phyloP scores from a whole-genome alignment of 73 alveolate genomes.

The Paramecium tetraurelia region DNA sequence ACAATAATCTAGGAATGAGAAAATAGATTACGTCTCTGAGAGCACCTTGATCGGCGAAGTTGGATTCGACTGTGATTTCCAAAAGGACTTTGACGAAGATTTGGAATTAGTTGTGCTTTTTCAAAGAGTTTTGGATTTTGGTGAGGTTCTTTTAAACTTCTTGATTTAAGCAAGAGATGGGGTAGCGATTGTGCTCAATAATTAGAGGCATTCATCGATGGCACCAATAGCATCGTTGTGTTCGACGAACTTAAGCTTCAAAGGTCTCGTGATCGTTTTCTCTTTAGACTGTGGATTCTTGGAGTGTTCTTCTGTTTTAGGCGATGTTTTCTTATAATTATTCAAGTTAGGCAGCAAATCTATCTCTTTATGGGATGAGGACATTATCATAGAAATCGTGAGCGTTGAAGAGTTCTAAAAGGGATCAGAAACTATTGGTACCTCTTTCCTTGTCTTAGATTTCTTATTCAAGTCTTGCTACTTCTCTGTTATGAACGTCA shows the following conservation, averaged over 20 bases:
- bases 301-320: neutral
- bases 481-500: conserved; percentile 40
- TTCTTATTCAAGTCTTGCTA: conserved; percentile 44
- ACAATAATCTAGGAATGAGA: neutral
- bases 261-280: neutral
- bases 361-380: conserved; percentile 47
- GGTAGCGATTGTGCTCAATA: neutral
- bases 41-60: conserved; percentile 45
- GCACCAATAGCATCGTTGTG: conserved; percentile 25
- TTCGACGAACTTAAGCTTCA: conserved; percentile 28
- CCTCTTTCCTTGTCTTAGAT: conserved; percentile 51
- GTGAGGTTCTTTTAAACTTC: conserved; percentile 16
- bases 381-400: conserved; percentile 46
- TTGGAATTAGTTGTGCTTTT: conserved; percentile 9
- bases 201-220: conserved; percentile 26
- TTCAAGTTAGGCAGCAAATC: conserved; percentile 38
- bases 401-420: conserved; percentile 37
- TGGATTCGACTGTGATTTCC: conserved; percentile 22
- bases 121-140: neutral
- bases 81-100: conserved; percentile 1
- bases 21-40: neutral
- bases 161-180: conserved; percentile 42
- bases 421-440: neutral
- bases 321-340: conserved; percentile 23
- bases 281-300: neutral